Evolutionary conservation across 345 rosid genomes (phyloP).

Genomic region (Odontarrhena argentea): DNA sequence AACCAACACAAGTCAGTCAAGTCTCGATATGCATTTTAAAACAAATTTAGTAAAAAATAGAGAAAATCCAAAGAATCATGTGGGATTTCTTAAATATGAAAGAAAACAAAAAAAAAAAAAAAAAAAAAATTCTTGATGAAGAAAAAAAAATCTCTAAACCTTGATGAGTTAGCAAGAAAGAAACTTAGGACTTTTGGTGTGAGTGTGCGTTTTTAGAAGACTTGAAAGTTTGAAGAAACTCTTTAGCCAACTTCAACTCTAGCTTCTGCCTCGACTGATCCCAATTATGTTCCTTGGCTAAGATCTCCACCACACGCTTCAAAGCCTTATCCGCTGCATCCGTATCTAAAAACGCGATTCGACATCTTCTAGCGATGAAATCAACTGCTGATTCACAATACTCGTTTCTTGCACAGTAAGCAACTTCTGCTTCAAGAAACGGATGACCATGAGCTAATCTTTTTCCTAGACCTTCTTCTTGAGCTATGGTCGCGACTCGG

Average conservation of each 20-base stretch:
- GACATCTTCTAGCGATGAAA: conserved; percentile 91
- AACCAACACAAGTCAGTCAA: too few species aligned
- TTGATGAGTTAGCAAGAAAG: too few species aligned
- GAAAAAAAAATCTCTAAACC: too few species aligned
- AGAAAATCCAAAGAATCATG: too few species aligned
- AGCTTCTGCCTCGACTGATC: conserved; percentile 67
- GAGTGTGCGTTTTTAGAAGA: conserved; percentile 84
- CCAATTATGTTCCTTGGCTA: conserved; percentile 77
- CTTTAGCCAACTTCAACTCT: conserved; percentile 64
- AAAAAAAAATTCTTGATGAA: too few species aligned
- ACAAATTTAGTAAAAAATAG: too few species aligned
- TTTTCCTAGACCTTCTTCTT: conserved; percentile 91
- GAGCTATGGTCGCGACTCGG: conserved; percentile 86
- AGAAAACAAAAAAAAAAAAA: too few species aligned
- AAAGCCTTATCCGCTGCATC: conserved; percentile 85
- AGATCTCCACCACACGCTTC: conserved; percentile 74
- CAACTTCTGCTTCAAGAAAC: conserved; percentile 55
- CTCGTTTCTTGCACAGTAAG: conserved; percentile 88
- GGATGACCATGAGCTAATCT: conserved; percentile 92
- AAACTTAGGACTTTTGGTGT: too few species aligned
- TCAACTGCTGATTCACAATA: conserved; percentile 92
- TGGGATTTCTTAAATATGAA: too few species aligned
- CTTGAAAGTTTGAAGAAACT: conserved; percentile 83
- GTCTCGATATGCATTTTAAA: too few species aligned
- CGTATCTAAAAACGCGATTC: conserved; percentile 94